Conservation (phyloP, 148 eudicot genomes). For the Linanthus parryae region DNA sequence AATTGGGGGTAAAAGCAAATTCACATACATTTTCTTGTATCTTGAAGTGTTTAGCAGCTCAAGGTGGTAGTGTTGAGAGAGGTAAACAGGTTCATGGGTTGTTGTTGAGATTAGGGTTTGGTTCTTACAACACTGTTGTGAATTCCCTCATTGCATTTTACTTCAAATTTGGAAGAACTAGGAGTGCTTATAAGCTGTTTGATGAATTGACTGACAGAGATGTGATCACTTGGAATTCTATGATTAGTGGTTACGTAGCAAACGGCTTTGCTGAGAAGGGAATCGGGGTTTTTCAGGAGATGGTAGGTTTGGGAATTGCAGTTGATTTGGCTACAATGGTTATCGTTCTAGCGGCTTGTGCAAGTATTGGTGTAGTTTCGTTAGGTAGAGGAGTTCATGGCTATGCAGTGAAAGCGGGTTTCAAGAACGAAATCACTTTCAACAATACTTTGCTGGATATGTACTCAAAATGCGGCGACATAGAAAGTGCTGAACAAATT, state of each 20-base stretch:
- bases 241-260: slow-evolving; percentile 60
- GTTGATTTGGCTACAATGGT: slow-evolving; percentile 46
- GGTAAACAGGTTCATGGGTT: slow-evolving; percentile 49
- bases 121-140: slow-evolving; percentile 31
- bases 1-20: slow-evolving; percentile 36
- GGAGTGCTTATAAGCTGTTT: slow-evolving; percentile 52
- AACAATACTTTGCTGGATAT: slow-evolving; percentile 44
- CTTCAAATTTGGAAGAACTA: slow-evolving; percentile 37
- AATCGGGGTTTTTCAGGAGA: slow-evolving; percentile 31
- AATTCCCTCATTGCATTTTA: slow-evolving; percentile 56
- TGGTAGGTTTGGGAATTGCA: slow-evolving; percentile 24
- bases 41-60: slow-evolving; percentile 50
- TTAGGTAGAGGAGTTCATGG: slow-evolving; percentile 37
- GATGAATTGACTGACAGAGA: slow-evolving; percentile 49
- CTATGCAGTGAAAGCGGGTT: slow-evolving; percentile 39
- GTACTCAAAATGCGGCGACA: slow-evolving; percentile 59
- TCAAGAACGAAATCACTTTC: slow-evolving; percentile 30
- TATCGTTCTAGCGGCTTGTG: slow-evolving; percentile 44
- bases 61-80: slow-evolving; percentile 30
- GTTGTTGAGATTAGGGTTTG: slow-evolving; percentile 40
- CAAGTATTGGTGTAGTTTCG: slow-evolving; percentile 16
- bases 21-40: slow-evolving; percentile 55
- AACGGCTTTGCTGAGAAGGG: slow-evolving; percentile 38
- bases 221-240: slow-evolving; percentile 61
- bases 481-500: slow-evolving; percentile 23